Conservation (phyloP, 2,329 filamentous ascomycete genomes). For the Sporothrix curviconia region DNA sequence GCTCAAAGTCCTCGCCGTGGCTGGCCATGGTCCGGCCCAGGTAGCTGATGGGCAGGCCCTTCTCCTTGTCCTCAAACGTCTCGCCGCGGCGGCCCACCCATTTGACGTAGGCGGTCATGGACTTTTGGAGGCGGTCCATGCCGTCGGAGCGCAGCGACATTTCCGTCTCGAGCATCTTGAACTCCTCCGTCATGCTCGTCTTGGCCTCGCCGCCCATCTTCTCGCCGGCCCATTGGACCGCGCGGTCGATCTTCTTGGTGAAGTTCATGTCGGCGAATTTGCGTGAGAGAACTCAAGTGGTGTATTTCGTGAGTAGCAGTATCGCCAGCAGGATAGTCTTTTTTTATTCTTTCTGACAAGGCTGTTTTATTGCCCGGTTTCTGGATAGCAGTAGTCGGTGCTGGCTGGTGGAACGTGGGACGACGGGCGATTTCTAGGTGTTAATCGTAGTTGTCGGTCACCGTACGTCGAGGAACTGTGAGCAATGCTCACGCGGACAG, state of each 20-base stretch:
- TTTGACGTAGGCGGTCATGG: constrained; percentile 81
- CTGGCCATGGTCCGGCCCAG: constrained; percentile 78
- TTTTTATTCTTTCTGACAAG: no score
- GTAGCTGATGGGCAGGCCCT: constrained; percentile 70
- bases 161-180: constrained; percentile 81
- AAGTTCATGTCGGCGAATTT: constrained; percentile 46
- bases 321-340: no score
- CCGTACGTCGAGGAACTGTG: no score
- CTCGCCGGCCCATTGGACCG: constrained; percentile 97
- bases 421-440: no score
- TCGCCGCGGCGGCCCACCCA: constrained; percentile 80
- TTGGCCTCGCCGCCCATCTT: constrained; percentile 90
- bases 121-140: constrained; percentile 82
- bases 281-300: no score
- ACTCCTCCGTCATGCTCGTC: constrained; percentile 81
- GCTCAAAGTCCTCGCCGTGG: constrained; percentile 89
- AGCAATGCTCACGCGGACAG: neutral
- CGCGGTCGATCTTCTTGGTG: constrained; percentile 83
- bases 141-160: constrained; percentile 87
- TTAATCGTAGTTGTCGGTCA: neutral
- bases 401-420: no score
- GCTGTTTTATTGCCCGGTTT: no score
- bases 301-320: no score
- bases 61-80: constrained; percentile 75
- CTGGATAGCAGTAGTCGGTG: no score